Conservation (phyloP, 169 alveolate species). For the Pseudocohnilembus persalinus region DNA sequence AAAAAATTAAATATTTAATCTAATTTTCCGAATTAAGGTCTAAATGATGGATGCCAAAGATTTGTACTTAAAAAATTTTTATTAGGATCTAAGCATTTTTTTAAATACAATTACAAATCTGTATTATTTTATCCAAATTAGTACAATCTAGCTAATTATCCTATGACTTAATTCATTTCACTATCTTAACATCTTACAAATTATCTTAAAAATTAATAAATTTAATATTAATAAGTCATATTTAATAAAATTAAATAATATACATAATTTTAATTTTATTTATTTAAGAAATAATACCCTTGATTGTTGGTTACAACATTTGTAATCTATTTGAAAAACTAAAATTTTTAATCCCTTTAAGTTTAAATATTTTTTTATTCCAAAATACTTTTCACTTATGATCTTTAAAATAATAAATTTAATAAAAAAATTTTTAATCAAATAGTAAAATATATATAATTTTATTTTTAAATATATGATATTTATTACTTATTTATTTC, state of each 20-base stretch:
- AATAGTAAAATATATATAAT: too few relatives aligned
- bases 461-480: too few relatives aligned
- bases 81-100: not conserved
- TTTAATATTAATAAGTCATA: not conserved
- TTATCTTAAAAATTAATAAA: not conserved
- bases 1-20: too few relatives aligned
- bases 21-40: not conserved
- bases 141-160: not conserved
- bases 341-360: not conserved
- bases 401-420: too few relatives aligned
- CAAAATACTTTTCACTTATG: too few relatives aligned
- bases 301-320: not conserved
- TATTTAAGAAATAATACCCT: not conserved
- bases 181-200: not conserved
- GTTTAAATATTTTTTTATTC: too few relatives aligned
- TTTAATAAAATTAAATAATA: too few relatives aligned
- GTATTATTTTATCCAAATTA: not conserved
- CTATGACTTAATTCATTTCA: too few relatives aligned
- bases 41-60: not conserved
- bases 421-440: too few relatives aligned
- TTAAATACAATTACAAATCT: not conserved
- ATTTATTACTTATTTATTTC: too few relatives aligned
- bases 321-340: not conserved
- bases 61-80: not conserved
- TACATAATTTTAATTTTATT: too few relatives aligned